Conservation (phyloP, 176 grass and related monocot species). For the Alopecurus myosuroides region DNA sequence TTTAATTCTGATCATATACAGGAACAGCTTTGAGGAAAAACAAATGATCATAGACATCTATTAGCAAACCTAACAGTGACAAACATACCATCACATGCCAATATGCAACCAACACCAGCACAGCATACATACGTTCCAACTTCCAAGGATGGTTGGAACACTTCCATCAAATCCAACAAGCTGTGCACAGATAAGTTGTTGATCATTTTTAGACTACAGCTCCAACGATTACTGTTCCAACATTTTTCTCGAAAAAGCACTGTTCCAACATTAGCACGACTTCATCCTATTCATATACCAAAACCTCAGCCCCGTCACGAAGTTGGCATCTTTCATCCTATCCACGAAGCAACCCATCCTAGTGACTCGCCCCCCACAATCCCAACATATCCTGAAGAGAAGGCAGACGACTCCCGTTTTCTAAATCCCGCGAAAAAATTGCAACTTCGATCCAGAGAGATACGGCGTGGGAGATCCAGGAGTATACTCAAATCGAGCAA, state of each 20-base stretch:
- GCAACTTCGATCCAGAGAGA: slow-evolving; percentile 18
- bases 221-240: not conserved
- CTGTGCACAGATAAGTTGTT: not conserved
- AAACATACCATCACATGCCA: not conserved
- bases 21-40: not conserved
- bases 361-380: slow-evolving; percentile 3
- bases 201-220: not conserved
- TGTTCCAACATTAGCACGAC: not conserved
- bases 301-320: not conserved
- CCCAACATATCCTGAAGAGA: not conserved
- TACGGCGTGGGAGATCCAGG: slow-evolving; percentile 15
- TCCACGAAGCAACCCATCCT: not conserved
- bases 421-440: not conserved
- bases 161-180: not conserved
- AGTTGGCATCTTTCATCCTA: not conserved
- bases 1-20: not conserved
- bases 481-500: not conserved
- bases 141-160: not conserved
- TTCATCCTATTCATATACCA: not conserved
- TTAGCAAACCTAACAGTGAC: not conserved
- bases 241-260: too few relatives aligned
- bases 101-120: not conserved
- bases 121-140: not conserved
- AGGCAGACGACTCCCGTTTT: not conserved
- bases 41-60: not conserved